Base-by-base conservation (phyloP, 139 green algal genomes). In the Haematococcus sp. region DNA sequence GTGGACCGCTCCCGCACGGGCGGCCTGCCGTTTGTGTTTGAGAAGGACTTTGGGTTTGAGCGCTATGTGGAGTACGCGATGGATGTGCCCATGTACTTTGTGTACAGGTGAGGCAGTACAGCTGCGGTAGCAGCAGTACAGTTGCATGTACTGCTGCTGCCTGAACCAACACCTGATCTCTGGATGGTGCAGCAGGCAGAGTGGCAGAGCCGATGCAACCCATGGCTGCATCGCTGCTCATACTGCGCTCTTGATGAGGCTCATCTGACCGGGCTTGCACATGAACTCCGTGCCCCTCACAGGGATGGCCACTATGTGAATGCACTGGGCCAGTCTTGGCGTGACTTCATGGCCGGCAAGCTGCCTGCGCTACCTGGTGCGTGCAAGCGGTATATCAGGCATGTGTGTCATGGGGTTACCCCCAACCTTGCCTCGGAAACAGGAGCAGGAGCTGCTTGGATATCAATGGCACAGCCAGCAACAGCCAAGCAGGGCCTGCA, bases 61-160 rank as follows among this genome's bases (percentile, higher is more conserved):
- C 78, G 68, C 70, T 99, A 99, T 67, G 90, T 93, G 27, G 95
- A 99, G 7, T 99, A 98, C 73, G 91, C 89, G 20, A 88, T 99
- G 81, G 85, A 95, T 66, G 95, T 99, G 32, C 95, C 95, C 32
- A 98, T 99, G 95, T 99, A 98, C 88, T 99, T 99, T 81, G 88
- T 97, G 65, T 98, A 98, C 85, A 58, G 66, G 66, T 72, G 25
- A 56, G 63, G 4, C 20, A 49, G 40, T 49, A 7, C 7, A 11
- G 40, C 11, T 49, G 40, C 7, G 40, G 40, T 49, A 19, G 40
- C 7, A 11, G 40, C 40, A 49, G n/a, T n/a, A n/a, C n/a, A n/a
- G n/a, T n/a, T n/a, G n/a, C n/a, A n/a, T n/a, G n/a, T n/a, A n/a
- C n/a, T n/a, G n/a, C n/a, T n/a, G n/a, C n/a, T n/a, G n/a, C n/a